Conservation (phyloP, 2,329 filamentous ascomycete genomes). For the Arthroderma sp. region DNA sequence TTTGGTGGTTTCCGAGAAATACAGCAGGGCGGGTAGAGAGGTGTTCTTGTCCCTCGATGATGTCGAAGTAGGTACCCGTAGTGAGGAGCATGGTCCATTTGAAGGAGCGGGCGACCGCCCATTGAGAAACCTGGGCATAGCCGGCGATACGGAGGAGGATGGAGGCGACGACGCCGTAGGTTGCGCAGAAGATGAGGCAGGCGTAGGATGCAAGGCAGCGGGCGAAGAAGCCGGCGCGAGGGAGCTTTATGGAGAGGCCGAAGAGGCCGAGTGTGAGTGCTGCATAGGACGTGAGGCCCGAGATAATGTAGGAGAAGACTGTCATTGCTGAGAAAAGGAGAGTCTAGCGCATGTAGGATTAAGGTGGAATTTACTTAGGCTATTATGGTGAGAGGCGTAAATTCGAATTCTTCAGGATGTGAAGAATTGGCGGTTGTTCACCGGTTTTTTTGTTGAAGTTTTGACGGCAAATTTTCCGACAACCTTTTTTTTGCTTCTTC, state of each 20-base stretch:
- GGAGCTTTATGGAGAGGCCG: slow-evolving; percentile 29
- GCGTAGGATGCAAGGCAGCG: slow-evolving; percentile 35
- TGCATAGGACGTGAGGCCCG: slow-evolving; percentile 52
- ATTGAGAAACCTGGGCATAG: slow-evolving; percentile 67
- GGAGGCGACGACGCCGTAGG: slow-evolving; percentile 64
- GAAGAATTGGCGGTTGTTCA: too few species aligned
- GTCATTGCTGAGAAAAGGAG: slow-evolving; percentile 38
- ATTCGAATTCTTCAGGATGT: too few species aligned
- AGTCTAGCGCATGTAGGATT: too few species aligned
- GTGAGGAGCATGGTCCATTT: slow-evolving; percentile 61
- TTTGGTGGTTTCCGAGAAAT: slow-evolving; percentile 91
- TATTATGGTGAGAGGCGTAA: too few species aligned
- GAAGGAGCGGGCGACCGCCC: slow-evolving; percentile 67
- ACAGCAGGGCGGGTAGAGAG: slow-evolving; percentile 67
- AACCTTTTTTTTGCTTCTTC: too few species aligned
- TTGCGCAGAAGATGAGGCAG: slow-evolving; percentile 38
- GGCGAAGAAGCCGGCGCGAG: slow-evolving; percentile 32
- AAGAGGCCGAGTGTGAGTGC: slow-evolving; percentile 41
- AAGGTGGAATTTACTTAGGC: too few species aligned
- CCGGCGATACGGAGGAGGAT: slow-evolving; percentile 58
- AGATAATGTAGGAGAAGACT: slow-evolving; percentile 45
- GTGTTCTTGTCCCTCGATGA: slow-evolving; percentile 52
- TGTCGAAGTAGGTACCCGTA: slow-evolving; percentile 65
- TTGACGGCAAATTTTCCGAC: too few species aligned
- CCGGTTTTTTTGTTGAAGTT: too few species aligned